Evolutionary conservation across 495 filamentous ascomycete species (phyloP).

Genomic region (Cryomyces minteri): DNA sequence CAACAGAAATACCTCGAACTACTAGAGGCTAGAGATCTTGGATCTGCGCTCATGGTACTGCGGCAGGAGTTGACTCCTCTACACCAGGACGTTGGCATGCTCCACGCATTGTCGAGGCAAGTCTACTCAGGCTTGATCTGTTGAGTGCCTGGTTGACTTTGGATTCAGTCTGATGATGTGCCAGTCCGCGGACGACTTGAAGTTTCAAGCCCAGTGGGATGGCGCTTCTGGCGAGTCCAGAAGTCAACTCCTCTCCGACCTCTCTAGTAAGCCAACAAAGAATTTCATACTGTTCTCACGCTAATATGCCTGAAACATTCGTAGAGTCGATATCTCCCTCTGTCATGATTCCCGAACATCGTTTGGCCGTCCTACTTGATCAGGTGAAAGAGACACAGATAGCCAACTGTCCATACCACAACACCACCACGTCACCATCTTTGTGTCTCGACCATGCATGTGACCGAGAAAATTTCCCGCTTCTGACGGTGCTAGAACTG

Average conservation of each 20-base stretch:
- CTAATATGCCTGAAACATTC: slow-evolving; percentile 1
- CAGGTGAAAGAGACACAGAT: slow-evolving; percentile 73
- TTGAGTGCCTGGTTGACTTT: background rate
- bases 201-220: slow-evolving; percentile 71
- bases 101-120: slow-evolving; percentile 75
- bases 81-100: slow-evolving; percentile 51
- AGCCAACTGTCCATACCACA: slow-evolving; percentile 73
- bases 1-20: slow-evolving; percentile 94
- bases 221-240: slow-evolving; percentile 67
- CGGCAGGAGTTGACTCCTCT: slow-evolving; percentile 77
- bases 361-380: slow-evolving; percentile 66
- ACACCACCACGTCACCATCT: slow-evolving; percentile 56
- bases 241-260: slow-evolving; percentile 51
- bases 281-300: background rate
- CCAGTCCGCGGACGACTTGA: slow-evolving; percentile 56
- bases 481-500: slow-evolving; percentile 45
- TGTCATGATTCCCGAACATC: slow-evolving; percentile 95
- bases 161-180: slow-evolving; percentile 65
- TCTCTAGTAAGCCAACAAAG: slow-evolving; percentile 49
- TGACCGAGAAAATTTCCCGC: slow-evolving; percentile 60
- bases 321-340: slow-evolving; percentile 81
- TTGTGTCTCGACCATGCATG: slow-evolving; percentile 82
- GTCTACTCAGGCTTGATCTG: slow-evolving; percentile 1
- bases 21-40: slow-evolving; percentile 56
- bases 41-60: slow-evolving; percentile 58